Percentiles rank a stretch among this genome's conserved stretches.
These are phyloP conservation scores for Zygoascus flipseniorum DNA, from an alignment of 805 yeast genomes.

Conservation along the genomic window DNA sequence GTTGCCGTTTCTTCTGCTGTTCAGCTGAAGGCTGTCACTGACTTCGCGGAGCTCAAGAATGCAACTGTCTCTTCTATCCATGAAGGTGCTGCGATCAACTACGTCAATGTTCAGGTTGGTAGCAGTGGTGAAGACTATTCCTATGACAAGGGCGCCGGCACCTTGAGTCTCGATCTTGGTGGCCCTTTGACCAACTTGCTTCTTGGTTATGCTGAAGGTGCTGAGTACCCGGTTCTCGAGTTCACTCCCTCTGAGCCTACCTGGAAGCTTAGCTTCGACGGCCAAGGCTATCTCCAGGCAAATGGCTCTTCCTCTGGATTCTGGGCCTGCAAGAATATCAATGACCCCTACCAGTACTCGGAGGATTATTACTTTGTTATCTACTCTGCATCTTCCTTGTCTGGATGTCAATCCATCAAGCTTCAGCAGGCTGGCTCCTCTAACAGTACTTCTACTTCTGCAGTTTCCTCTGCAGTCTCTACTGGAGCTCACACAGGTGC, in stretches of 20 bases:
- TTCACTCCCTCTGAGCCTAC: not conserved
- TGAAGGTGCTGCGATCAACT: slow-evolving; percentile 40
- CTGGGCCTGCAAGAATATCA: slow-evolving; percentile 35
- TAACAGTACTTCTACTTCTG: not conserved
- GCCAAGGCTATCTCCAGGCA: not conserved
- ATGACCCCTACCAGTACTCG: slow-evolving; percentile 39
- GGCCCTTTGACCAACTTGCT: not conserved
- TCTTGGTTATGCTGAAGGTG: not conserved
- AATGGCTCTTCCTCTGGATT: slow-evolving; percentile 18
- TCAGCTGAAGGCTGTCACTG: slow-evolving; percentile 4
- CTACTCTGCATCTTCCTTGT: not conserved
- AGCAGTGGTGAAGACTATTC: slow-evolving; percentile 20
- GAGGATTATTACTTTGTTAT: slow-evolving; percentile 21
- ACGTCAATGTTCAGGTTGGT: slow-evolving; percentile 27
- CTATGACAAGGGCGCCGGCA: slow-evolving; percentile 5
- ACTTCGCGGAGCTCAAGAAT: slow-evolving; percentile 20
- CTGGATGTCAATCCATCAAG: slow-evolving; percentile 2
- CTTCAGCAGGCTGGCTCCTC: not conserved
- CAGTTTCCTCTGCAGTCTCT: not conserved
- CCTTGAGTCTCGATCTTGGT: not conserved
- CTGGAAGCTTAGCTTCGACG: not conserved
- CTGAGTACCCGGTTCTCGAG: not conserved
- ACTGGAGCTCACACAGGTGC: not conserved
- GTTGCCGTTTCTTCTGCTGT: slow-evolving; percentile 13
- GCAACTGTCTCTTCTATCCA: slow-evolving; percentile 28